phyloP scores from a whole-genome alignment of 106 monocot species.

The Phalaenopsis aphrodite region DNA sequence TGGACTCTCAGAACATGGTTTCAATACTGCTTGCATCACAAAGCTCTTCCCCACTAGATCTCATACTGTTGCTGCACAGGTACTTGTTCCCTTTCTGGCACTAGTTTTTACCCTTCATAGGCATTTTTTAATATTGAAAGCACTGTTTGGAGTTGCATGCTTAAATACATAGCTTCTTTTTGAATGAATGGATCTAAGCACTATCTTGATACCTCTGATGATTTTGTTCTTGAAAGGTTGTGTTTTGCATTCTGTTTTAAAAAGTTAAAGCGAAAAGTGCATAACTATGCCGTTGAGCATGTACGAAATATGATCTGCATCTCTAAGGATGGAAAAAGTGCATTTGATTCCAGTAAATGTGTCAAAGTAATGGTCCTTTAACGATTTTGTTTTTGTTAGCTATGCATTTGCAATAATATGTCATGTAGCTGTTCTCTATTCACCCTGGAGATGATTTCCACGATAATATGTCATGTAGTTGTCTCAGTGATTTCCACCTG shows the following conservation, averaged over 20 bases:
- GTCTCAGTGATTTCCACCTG: too few relatives aligned
- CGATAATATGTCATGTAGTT: neutral
- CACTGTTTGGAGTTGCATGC: neutral
- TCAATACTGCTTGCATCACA: slow-evolving; percentile 77
- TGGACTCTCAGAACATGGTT: slow-evolving; percentile 68
- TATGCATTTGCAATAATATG: neutral
- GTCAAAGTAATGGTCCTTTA: too few relatives aligned
- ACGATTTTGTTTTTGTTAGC: too few relatives aligned
- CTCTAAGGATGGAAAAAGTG: too few relatives aligned
- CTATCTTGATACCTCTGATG: neutral
- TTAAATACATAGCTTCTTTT: neutral
- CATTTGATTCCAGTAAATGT: too few relatives aligned
- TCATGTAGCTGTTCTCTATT: neutral
- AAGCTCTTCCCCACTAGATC: slow-evolving; percentile 78
- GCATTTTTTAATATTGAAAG: neutral
- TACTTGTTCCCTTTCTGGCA: slow-evolving; percentile 2
- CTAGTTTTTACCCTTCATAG: neutral
- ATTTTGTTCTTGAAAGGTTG: neutral
- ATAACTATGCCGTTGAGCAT: too few relatives aligned
- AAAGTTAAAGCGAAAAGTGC: too few relatives aligned
- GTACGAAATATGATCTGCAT: too few relatives aligned
- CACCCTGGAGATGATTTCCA: neutral
- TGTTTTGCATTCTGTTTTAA: too few relatives aligned
- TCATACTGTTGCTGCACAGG: slow-evolving; percentile 78
- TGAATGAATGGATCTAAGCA: neutral